Evolutionary conservation across 179 eudicot species (phyloP), one percentile per base, ranked within the genome.

Genomic region (Silene coronaria): DNA sequence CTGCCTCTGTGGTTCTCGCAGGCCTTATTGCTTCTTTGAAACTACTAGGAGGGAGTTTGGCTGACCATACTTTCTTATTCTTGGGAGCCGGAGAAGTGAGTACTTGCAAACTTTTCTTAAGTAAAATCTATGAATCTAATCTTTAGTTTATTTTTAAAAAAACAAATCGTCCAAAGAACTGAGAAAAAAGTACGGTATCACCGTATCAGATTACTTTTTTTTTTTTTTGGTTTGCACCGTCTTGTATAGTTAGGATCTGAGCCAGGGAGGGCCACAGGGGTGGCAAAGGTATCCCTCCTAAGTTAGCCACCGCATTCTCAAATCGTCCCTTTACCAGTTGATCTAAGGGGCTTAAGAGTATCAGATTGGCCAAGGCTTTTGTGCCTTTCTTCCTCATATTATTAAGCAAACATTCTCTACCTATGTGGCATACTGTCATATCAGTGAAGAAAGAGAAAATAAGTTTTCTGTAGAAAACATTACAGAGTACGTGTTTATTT

Each of bases 61-160:
- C 89, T 72, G 99, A 95, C 71, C 97, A 95, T 46, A 95, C 79
- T 24, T 91, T 92, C 81, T 75, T 95, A 70, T 92, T 95, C 77
- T 88, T 95, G 68, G 99, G 99, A 73, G 99, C 97, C 53, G 99
- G 99, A 79, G 99, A 95, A 81, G 98, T 94, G 68, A 80, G 85
- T 67, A 61, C 70, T 48, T 48, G 21, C 16, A 10, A 21, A 4
- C 46, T 78, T 55, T 65, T 23, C 16, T 12, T 45, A 1, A 60
- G 8, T 22, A 19, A 70, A n/a, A 51, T 28, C n/a, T 36, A 22
- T 27, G 23, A n/a, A 36, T n/a, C 19, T 65, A 6, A 13, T 23
- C 14, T 34, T 7, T 19, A 51, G 30, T 67, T 62, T 24, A 42
- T 59, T 58, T 14, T 46, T 23, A n/a, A 1, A 55, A 64, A 23